A percentile compares a stretch with the other conserved stretches of the same genome.
Conservation (phyloP, 2,329 filamentous ascomycete species). For the Aspergillus sergii region DNA sequence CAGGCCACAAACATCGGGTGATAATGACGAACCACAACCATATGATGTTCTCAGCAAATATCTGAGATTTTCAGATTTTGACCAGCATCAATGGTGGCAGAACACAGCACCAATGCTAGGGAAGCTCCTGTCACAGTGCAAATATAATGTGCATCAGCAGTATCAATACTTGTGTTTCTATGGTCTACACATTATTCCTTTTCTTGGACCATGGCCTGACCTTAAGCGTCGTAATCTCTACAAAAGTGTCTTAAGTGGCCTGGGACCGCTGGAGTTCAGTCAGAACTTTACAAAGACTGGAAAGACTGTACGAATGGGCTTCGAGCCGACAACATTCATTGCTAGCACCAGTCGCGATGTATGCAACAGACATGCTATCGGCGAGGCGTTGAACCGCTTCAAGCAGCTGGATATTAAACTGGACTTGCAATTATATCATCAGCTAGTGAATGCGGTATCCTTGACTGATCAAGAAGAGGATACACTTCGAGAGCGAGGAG, state of each 20-base stretch:
- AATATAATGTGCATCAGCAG: conserved; percentile 14
- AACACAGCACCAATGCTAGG: conserved; percentile 11
- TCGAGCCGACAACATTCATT: conserved; percentile 10
- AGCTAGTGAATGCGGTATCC: conserved; percentile 9
- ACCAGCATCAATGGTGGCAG: conserved; percentile 17
- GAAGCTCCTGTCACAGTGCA: conserved; percentile 10
- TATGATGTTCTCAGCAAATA: not conserved
- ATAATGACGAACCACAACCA: not conserved
- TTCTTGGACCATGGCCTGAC: conserved; percentile 4
- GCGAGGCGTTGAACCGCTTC: conserved; percentile 1
- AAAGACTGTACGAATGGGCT: conserved; percentile 8
- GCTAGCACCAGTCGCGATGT: conserved; percentile 7
- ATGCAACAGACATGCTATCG: conserved; percentile 5
- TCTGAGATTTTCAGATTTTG: conserved; percentile 8
- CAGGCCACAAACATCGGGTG: too few species aligned
- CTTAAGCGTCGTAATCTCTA: not conserved
- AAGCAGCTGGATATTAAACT: conserved; percentile 3
- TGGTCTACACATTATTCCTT: conserved; percentile 12
- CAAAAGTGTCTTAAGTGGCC: not conserved
- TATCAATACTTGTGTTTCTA: conserved; percentile 15
- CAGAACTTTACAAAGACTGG: conserved; percentile 13
- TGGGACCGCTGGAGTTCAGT: conserved; percentile 3
- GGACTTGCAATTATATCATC: conserved; percentile 14
- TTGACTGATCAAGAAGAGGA: conserved; percentile 13
- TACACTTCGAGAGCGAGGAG: not conserved